Evolutionary conservation across 371 early-diverging fungal species (phyloP).

Genomic region (Batrachochytrium dendrobatidis): DNA sequence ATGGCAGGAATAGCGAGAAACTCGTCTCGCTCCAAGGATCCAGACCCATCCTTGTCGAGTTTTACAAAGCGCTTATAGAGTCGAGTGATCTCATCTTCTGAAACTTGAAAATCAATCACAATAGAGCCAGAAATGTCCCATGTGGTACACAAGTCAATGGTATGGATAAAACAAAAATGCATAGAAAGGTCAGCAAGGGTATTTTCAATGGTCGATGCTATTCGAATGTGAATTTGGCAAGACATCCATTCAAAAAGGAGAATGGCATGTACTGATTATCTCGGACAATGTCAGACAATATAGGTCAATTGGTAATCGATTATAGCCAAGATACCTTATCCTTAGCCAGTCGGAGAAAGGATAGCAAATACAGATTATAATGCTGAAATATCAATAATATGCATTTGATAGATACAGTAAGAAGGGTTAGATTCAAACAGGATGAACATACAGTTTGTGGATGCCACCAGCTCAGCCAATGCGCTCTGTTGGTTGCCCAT

Average conservation of each 20-base stretch:
- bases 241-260: conserved; percentile 2
- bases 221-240: not conserved
- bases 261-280: conserved; percentile 15
- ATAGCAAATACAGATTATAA: not conserved
- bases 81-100: conserved; percentile 91
- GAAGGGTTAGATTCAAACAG: not conserved
- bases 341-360: not conserved
- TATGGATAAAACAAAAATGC: not conserved
- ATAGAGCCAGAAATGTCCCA: not conserved
- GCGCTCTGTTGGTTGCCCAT: conserved; percentile 27
- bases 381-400: not conserved
- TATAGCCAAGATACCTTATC: not conserved
- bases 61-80: conserved; percentile 94
- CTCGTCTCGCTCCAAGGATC: conserved; percentile 92
- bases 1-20: conserved; percentile 83
- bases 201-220: not conserved
- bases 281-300: conserved; percentile 1
- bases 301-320: not conserved
- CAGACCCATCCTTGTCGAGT: conserved; percentile 91
- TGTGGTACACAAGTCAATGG: not conserved
- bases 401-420: not conserved
- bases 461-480: conserved; percentile 52
- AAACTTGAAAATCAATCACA: conserved; percentile 38
- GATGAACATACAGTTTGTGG: conserved; percentile 48
- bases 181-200: not conserved